Base-by-base conservation (phyloP, 768 basidiomycete species). In the Agaricus sinodeliciosus region DNA sequence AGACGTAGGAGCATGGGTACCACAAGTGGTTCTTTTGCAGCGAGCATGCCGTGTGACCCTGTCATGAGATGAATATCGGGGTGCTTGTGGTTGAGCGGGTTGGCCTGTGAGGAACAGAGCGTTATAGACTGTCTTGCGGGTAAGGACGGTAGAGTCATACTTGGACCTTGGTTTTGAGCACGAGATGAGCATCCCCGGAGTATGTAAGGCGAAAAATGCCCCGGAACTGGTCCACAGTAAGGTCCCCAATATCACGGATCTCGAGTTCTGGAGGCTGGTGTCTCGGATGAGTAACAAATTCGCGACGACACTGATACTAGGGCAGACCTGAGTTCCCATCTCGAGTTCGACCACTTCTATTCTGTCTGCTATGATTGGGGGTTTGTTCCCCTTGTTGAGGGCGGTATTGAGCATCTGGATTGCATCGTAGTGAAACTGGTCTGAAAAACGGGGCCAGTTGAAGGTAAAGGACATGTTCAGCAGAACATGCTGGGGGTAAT, bases 261-360 rank as follows among this genome's bases (percentile, higher is more conserved):
- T 97, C 94, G 15, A 99, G 78, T 58, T 97, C 95, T 43, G 96
- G 96, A 9, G 96, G 95, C 93, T 97, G 47, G 3, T 48, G 40
- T 39, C 22, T 43, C 12, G 44, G 46, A 48, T 49, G 54, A 47
- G 31, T 49, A 37, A 22, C 40, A 16, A 43, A 19, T 43, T 34
- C 43, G 34, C n/a, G 52, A 31, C 26, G 51, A 16, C 9, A 25
- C 11, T 31, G 31, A 31, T 3, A 31, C 3, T 26, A 28, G n/a
- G 31, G 64, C 73, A 49, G 55, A 93, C 94, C 76, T 95, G 87
- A 2, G 90, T 92, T 35, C 96, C 96, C 96, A 99, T 98, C 70
- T 97, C 88, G n/a, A 99, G 73, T 66, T 98, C 96, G 49, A 96
- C 90, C 27, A 99, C 96, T 67, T 98, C 93, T 58, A 99, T 98